Evolutionary conservation across 2,329 filamentous ascomycete genomes (phyloP).

Genomic region (Coleophoma eucalyptorum): DNA sequence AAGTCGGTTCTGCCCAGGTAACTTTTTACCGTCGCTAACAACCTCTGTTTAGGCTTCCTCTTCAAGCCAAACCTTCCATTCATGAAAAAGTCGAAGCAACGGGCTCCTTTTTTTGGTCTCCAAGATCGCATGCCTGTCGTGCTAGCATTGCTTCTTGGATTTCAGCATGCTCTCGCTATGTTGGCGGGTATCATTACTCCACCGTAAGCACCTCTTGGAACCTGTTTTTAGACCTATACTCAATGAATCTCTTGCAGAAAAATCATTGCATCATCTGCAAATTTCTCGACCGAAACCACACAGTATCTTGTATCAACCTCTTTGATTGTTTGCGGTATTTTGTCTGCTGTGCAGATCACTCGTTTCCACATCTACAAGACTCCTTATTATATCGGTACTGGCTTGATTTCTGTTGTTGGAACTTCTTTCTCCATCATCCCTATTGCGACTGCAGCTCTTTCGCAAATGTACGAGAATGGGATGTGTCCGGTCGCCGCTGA

Average conservation of each 20-base stretch:
- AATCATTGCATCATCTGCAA: constrained; percentile 57
- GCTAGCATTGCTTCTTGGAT: constrained; percentile 68
- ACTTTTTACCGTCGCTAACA: too few species aligned
- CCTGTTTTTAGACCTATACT: too few species aligned
- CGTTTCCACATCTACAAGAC: constrained; percentile 70
- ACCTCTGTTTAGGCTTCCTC: constrained; percentile 51
- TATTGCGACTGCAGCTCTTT: constrained; percentile 50
- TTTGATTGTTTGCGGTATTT: constrained; percentile 69
- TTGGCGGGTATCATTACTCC: constrained; percentile 72
- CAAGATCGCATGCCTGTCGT: constrained; percentile 75
- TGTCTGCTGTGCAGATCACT: constrained; percentile 75
- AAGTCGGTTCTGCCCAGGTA: constrained; percentile 48
- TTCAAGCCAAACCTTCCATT: constrained; percentile 78
- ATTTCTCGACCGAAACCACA: constrained; percentile 53
- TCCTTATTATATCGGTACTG: constrained; percentile 72
- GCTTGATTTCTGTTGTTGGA: constrained; percentile 74
- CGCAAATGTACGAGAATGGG: constrained; percentile 9
- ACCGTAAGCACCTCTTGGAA: constrained; percentile 33
- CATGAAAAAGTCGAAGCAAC: constrained; percentile 55
- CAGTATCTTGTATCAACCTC: constrained; percentile 62
- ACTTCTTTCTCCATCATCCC: constrained; percentile 76
- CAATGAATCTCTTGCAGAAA: constrained; percentile 35
- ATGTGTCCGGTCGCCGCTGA: constrained; percentile 37
- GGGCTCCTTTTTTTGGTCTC: constrained; percentile 81
- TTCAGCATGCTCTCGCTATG: constrained; percentile 80